A percentile compares a stretch with the other conserved stretches of the same genome.
Conservation (phyloP, 176 grass and related monocot genomes). For the Oryza brachyantha region DNA sequence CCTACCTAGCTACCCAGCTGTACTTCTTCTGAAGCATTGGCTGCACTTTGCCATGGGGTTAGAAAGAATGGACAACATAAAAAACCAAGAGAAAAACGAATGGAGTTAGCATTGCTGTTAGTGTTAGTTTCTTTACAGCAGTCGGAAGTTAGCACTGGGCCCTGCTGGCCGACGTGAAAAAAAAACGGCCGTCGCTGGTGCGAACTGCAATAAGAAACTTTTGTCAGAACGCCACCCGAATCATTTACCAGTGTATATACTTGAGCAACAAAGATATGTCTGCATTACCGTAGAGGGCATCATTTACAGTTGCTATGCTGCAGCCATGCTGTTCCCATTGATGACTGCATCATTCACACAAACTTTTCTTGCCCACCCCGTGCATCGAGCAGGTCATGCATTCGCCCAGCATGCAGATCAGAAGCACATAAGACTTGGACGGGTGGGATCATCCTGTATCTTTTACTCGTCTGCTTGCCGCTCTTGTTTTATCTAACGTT, state of each 20-base stretch:
- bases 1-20: conserved; percentile 5
- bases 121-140: conserved; percentile 50
- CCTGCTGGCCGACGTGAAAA: conserved; percentile 29
- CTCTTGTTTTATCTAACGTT: conserved; percentile 56
- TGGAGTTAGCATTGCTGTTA: conserved; percentile 43
- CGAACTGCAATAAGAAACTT: conserved; percentile 30
- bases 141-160: conserved; percentile 31
- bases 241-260: not conserved
- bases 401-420: conserved; percentile 26
- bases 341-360: conserved; percentile 10
- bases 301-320: conserved; percentile 23
- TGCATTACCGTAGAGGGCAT: conserved; percentile 20
- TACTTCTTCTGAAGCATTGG: conserved; percentile 11
- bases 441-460: conserved; percentile 53
- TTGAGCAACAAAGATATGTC: not conserved
- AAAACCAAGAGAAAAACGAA: conserved; percentile 41
- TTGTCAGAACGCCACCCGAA: not conserved
- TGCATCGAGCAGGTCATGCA: not conserved
- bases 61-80: conserved; percentile 40
- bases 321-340: not conserved
- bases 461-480: conserved; percentile 55
- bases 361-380: conserved; percentile 14
- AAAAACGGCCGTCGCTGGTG: conserved; percentile 26
- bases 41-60: conserved; percentile 45
- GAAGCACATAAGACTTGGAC: conserved; percentile 5